Base-by-base conservation (phyloP, 768 basidiomycete species). In the Chlorophyllum brunneum region DNA sequence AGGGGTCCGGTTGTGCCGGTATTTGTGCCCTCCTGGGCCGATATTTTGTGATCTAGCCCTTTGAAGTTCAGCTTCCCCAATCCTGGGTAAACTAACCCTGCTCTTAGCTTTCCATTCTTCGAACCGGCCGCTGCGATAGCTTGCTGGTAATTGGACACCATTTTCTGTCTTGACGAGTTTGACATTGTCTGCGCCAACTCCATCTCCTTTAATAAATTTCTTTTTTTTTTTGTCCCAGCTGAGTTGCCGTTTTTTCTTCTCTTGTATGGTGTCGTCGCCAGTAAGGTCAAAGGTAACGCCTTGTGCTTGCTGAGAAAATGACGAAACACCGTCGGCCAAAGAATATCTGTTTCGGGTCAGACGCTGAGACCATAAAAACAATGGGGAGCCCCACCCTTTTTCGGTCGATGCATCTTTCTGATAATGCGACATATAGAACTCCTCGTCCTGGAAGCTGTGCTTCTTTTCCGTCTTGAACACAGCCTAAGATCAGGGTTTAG, bases 151-250 rank as follows among this genome's bases (percentile, higher is more conserved):
- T 42, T 87, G 83, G 13, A 86, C 83, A 3, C 97, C 97, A 60
- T 86, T 93, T 68, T 99, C 97, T 0, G 93, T 93, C 59, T 81
- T 83, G 60, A 99, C 87, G 58, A 98, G 77, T 69, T 97, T 98
- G 60, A 95, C 77, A 65, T 98, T 97, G 66, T 98, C 93, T 6
- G 93, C 82, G 16, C 93, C 95, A 38, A 70, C 76, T 9, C 92
- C 90, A 50, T 84, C 87, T 3, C 92, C 92, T 59, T 88, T 82
- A 36, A 95, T 75, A 58, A 97, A 97, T 62, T 88, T 92, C 67
- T 97, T 97, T 71, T 91, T 95, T 72, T 94, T 95, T 63, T 91
- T 90, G 69, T 98, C 94, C 97, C 97, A 99, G 24, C 77, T 85
- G 62, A 91, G 64, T 48, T 84, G 86, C 33, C 78, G 82, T 45